phyloP scores from a whole-genome alignment of 1,284 basidiomycete genomes.

The Ustilago shanxiensis region DNA sequence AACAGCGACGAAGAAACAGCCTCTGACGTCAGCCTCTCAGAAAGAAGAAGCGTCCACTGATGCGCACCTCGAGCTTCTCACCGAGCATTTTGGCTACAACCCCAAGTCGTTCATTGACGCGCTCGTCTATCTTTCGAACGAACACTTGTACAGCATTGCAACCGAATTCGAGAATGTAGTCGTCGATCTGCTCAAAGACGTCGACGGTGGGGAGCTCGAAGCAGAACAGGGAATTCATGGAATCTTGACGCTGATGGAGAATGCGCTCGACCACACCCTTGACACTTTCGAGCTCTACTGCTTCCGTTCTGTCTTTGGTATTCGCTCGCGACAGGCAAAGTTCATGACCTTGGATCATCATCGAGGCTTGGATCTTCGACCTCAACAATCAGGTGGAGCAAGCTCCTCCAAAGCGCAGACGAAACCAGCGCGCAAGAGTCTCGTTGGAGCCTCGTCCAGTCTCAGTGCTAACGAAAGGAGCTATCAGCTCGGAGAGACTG shows the following conservation, averaged over 20 bases:
- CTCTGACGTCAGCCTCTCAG: not conserved
- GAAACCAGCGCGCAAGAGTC: conserved; percentile 23
- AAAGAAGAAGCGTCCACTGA: conserved; percentile 55
- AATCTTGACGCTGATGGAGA: conserved; percentile 66
- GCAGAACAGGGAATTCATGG: conserved; percentile 65
- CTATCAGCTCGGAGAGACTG: conserved; percentile 49
- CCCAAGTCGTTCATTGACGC: conserved; percentile 66
- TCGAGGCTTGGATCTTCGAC: conserved; percentile 64
- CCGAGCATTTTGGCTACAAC: conserved; percentile 69
- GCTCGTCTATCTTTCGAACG: conserved; percentile 65
- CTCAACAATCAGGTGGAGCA: conserved; percentile 10
- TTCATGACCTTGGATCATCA: conserved; percentile 67
- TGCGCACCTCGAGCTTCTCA: conserved; percentile 59
- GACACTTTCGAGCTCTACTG: conserved; percentile 69
- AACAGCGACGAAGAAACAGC: not conserved
- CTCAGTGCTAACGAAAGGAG: conserved; percentile 44
- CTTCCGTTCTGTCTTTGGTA: conserved; percentile 63
- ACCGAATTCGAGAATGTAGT: conserved; percentile 59
- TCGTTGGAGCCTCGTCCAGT: conserved; percentile 13
- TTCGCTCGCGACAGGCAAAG: conserved; percentile 59
- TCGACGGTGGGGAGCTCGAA: conserved; percentile 53
- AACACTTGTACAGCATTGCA: conserved; percentile 63
- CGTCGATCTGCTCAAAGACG: conserved; percentile 32
- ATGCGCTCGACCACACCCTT: conserved; percentile 66
- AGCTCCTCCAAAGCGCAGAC: conserved; percentile 3